A percentile compares a stretch with the other conserved stretches of the same genome.
Conservation (phyloP, 2,329 filamentous ascomycete species). For the Colletotrichum lentis region DNA sequence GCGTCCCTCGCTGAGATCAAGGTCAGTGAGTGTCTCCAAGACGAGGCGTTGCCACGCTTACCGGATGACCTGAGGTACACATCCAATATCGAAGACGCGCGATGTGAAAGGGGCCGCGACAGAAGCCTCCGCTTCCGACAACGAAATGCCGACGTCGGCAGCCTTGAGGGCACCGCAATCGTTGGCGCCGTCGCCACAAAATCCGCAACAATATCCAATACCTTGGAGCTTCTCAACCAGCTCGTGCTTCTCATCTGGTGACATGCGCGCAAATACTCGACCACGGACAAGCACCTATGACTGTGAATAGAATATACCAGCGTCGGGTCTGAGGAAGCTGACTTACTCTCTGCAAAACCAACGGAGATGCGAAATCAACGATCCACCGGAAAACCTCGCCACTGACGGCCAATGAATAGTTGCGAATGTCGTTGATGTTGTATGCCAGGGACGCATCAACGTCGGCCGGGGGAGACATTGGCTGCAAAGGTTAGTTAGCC, state of each 20-base stretch:
- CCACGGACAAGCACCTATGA: conserved; percentile 84
- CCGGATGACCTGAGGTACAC: conserved; percentile 90
- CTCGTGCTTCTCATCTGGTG: conserved; percentile 97
- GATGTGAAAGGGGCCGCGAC: conserved; percentile 98
- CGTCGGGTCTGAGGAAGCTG: too few relatives aligned
- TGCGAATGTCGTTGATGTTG: conserved; percentile 79
- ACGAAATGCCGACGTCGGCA: conserved; percentile 94
- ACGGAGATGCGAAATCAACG: conserved; percentile 85
- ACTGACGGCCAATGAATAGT: conserved; percentile 88
- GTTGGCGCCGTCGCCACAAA: conserved; percentile 97
- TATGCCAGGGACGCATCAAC: conserved; percentile 86
- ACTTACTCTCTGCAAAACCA: conserved; percentile 74
- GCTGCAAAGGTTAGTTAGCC: conserved; percentile 56
- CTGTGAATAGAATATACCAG: background rate
- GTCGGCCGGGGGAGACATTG: conserved; percentile 73
- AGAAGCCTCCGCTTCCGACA: conserved; percentile 96
- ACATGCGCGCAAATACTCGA: conserved; percentile 98
- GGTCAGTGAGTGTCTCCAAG: background rate
- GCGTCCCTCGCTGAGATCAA: conserved; percentile 75
- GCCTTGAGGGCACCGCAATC: conserved; percentile 97
- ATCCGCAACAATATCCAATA: conserved; percentile 93
- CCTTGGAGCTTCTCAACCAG: conserved; percentile 96
- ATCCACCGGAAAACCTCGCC: conserved; percentile 98
- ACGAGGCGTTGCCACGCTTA: conserved; percentile 49
- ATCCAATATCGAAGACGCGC: conserved; percentile 93